Percentiles rank a stretch among this genome's conserved stretches.
Conservation (phyloP, 169 alveolate genomes). For the Besnoitia besnoiti region DNA sequence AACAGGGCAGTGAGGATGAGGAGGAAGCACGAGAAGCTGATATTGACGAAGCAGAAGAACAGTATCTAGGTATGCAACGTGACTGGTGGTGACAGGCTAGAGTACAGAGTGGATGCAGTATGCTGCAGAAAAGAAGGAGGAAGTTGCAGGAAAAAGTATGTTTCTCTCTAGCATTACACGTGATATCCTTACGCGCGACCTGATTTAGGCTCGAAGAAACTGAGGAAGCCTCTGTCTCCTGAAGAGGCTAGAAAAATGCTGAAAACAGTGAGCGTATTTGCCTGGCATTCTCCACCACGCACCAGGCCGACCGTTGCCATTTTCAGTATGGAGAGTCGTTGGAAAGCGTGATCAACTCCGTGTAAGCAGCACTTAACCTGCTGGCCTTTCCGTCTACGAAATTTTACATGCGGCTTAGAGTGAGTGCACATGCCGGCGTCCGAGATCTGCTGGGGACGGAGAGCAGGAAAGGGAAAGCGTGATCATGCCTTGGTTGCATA, state of each 20-base stretch:
- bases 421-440: constrained; percentile 28
- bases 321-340: neutral
- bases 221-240: neutral
- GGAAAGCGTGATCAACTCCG: neutral
- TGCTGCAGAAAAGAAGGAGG: constrained; percentile 6
- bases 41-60: constrained; percentile 35
- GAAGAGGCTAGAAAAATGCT: constrained; percentile 19
- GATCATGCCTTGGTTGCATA: neutral
- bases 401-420: neutral
- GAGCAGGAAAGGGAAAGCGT: neutral
- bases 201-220: neutral
- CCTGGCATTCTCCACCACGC: no score
- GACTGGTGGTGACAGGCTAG: neutral
- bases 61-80: neutral
- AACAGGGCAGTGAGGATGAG: constrained; percentile 17
- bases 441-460: constrained; percentile 36
- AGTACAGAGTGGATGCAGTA: neutral
- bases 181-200: neutral
- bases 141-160: neutral
- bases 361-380: neutral
- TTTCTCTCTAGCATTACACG: neutral
- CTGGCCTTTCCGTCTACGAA: neutral
- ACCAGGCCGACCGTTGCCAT: no score
- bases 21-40: constrained; percentile 32
- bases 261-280: neutral